Percentiles rank a stretch among this genome's conserved stretches.
phyloP scores from a whole-genome alignment of 2,329 filamentous ascomycete genomes.

The Fusarium caatingaense region DNA sequence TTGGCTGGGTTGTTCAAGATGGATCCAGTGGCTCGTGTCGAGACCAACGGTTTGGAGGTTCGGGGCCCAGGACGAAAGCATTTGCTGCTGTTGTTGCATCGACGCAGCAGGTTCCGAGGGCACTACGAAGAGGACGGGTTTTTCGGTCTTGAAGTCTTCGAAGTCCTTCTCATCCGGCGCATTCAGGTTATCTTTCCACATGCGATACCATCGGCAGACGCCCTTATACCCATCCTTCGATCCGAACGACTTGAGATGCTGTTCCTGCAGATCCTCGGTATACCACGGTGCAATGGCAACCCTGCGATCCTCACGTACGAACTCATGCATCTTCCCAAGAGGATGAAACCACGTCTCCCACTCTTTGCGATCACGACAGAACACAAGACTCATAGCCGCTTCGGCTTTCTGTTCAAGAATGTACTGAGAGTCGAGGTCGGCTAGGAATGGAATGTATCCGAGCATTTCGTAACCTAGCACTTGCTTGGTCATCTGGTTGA shows the following conservation, averaged over 20 bases:
- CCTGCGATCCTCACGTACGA: conserved; percentile 38
- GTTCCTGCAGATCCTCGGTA: conserved; percentile 30
- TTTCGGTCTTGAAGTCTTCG: conserved; percentile 26
- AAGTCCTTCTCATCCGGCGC: conserved; percentile 42
- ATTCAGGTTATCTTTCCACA: conserved; percentile 48
- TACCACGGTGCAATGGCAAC: conserved; percentile 46
- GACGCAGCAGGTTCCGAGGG: conserved; percentile 26
- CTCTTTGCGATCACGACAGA: conserved; percentile 37
- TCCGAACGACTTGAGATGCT: conserved; percentile 42
- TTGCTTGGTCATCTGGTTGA: conserved; percentile 49
- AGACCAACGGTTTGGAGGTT: conserved; percentile 53
- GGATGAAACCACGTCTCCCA: conserved; percentile 48
- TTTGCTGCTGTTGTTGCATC: conserved; percentile 42
- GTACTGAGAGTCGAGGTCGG: conserved; percentile 17
- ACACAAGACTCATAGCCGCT: conserved; percentile 47
- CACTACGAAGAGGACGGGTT: conserved; percentile 43
- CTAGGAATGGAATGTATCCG: conserved; percentile 50
- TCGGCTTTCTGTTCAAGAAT: conserved; percentile 42
- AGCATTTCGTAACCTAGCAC: conserved; percentile 47
- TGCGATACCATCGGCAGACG: conserved; percentile 48
- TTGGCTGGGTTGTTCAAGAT: conserved; percentile 45
- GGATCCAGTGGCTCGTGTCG: conserved; percentile 52
- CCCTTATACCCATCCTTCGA: conserved; percentile 46
- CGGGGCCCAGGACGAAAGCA: conserved; percentile 44
- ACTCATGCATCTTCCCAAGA: conserved; percentile 45